These are phyloP conservation scores for Cardamine chenopodiifolia DNA, from an alignment of 345 rosid genomes.

Conservation along the genomic window DNA sequence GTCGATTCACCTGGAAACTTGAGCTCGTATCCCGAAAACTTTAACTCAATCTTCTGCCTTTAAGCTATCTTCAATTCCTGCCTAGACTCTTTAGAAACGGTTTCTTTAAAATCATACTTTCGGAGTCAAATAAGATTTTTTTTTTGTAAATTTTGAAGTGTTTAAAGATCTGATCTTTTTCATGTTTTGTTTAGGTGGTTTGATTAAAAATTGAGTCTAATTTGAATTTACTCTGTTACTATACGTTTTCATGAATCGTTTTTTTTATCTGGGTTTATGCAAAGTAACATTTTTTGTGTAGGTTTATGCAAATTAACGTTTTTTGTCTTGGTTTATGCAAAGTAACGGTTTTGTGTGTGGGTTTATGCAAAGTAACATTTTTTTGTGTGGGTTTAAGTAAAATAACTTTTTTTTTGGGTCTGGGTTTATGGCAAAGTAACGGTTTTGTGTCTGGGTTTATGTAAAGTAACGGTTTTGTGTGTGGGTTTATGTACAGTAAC, in stretches of 20 bases:
- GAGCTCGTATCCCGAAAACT: not conserved
- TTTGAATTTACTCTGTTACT: not conserved
- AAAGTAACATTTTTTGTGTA: not conserved
- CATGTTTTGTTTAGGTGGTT: not conserved
- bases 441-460: not conserved
- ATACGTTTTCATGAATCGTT: not conserved
- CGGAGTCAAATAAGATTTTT: not conserved
- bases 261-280: not conserved
- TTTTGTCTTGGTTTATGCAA: not conserved
- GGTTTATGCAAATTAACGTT: not conserved
- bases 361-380: not conserved
- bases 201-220: not conserved
- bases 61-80: not conserved
- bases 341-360: not conserved
- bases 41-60: not conserved
- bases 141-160: too few relatives aligned
- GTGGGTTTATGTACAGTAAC: not conserved
- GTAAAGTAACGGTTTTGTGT: not conserved
- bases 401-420: not conserved
- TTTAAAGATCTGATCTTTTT: not conserved
- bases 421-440: not conserved
- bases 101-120: not conserved
- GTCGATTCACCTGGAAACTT: constrained; percentile 5
- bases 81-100: not conserved
- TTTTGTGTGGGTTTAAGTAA: not conserved